These are phyloP conservation scores for Cynara cardunculus DNA, from an alignment of 129 eudicot genomes.

Conservation along the genomic window DNA sequence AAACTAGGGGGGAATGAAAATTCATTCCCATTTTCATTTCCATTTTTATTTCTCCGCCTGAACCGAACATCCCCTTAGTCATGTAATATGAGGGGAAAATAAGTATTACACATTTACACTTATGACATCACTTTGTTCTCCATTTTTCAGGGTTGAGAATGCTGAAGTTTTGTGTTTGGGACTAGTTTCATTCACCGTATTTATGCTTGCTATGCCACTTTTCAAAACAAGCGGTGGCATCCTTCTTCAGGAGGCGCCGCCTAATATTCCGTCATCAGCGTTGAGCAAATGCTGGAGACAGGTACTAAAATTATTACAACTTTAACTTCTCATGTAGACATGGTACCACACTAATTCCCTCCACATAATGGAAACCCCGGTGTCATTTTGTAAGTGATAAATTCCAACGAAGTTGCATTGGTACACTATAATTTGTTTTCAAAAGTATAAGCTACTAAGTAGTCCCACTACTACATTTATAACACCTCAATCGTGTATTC, in stretches of 20 bases:
- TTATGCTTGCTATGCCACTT: constrained; percentile 93
- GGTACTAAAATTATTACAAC: constrained; percentile 27
- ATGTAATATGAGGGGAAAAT: neutral
- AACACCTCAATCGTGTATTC: too few species aligned
- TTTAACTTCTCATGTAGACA: neutral
- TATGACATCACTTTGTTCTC: neutral
- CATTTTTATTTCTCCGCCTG: too few species aligned
- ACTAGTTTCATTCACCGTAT: constrained; percentile 76
- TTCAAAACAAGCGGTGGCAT: constrained; percentile 78
- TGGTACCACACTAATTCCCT: neutral
- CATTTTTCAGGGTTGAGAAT: constrained; percentile 66
- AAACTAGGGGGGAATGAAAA: too few species aligned
- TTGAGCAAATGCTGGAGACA: constrained; percentile 91
- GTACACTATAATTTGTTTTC: neutral
- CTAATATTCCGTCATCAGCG: constrained; percentile 72
- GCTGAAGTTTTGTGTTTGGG: constrained; percentile 99
- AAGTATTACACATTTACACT: neutral
- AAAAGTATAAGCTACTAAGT: too few species aligned
- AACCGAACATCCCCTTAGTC: too few species aligned
- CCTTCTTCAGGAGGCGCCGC: constrained; percentile 86
- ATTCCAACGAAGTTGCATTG: neutral
- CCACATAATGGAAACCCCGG: neutral
- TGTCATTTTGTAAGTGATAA: too few species aligned
- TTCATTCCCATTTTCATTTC: too few species aligned
- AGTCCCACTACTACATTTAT: too few species aligned